Evolutionary conservation across 345 rosid species (phyloP).

Genomic region (Erucastrum elatum): DNA sequence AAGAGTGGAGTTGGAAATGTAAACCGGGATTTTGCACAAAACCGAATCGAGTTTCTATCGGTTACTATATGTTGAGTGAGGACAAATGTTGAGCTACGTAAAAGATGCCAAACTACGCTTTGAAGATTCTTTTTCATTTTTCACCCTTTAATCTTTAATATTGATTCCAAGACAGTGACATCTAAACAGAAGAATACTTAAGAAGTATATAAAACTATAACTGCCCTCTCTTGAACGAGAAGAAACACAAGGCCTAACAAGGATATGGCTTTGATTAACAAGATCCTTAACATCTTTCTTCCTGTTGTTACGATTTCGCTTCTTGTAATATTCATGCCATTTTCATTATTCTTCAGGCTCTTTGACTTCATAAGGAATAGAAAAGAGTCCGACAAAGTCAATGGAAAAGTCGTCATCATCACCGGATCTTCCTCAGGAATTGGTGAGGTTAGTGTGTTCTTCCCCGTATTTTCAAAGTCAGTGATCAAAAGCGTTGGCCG

Average conservation of each 20-base stretch:
- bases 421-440: slow-evolving; percentile 65
- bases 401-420: slow-evolving; percentile 53
- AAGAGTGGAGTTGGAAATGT: background rate
- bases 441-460: slow-evolving; percentile 50
- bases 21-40: background rate
- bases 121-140: background rate
- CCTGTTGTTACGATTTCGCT: slow-evolving; percentile 46
- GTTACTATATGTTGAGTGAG: background rate
- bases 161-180: background rate
- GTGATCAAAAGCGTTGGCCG: background rate
- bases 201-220: background rate
- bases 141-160: background rate
- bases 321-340: slow-evolving; percentile 44
- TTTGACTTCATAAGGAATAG: slow-evolving; percentile 24
- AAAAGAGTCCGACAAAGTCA: slow-evolving; percentile 39
- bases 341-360: slow-evolving; percentile 38
- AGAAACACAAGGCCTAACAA: background rate
- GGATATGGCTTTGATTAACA: slow-evolving; percentile 43
- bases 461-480: background rate
- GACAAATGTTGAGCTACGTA: background rate
- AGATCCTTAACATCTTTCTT: slow-evolving; percentile 42
- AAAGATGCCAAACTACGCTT: background rate
- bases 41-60: background rate
- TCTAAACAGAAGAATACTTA: background rate
- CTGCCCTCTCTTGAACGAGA: background rate